A percentile compares a stretch with the other conserved stretches of the same genome.
phyloP scores from a whole-genome alignment of 306 rosid species.

The Geum urbanum region DNA sequence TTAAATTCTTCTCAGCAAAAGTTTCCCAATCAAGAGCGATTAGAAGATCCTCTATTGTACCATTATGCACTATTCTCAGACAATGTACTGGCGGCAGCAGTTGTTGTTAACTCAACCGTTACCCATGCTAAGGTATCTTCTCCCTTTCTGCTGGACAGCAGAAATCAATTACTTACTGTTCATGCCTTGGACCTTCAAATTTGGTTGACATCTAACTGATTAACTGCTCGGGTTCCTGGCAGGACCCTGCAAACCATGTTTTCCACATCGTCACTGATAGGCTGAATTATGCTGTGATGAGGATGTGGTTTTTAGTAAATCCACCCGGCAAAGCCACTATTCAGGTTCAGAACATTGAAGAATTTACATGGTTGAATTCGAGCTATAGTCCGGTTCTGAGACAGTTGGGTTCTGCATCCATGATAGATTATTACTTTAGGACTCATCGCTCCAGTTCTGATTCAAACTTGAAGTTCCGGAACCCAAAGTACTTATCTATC shows the following conservation, averaged over 20 bases:
- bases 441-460: slow-evolving; percentile 79
- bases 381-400: slow-evolving; percentile 96
- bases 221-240: slow-evolving; percentile 29
- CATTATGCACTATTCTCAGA: slow-evolving; percentile 94
- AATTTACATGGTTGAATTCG: slow-evolving; percentile 89
- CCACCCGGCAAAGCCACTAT: slow-evolving; percentile 78
- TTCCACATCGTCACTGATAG: slow-evolving; percentile 89
- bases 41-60: slow-evolving; percentile 67
- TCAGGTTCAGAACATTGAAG: slow-evolving; percentile 86
- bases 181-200: slow-evolving; percentile 17
- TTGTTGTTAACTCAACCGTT: slow-evolving; percentile 85
- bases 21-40: slow-evolving; percentile 71
- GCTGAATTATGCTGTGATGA: slow-evolving; percentile 95
- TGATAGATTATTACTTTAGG: slow-evolving; percentile 88
- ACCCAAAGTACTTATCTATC: slow-evolving; percentile 93
- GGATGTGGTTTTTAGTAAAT: slow-evolving; percentile 95
- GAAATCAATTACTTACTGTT: not conserved
- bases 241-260: slow-evolving; percentile 83
- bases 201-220: slow-evolving; percentile 23
- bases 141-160: slow-evolving; percentile 12
- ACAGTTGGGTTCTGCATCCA: slow-evolving; percentile 79
- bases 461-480: slow-evolving; percentile 81
- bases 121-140: slow-evolving; percentile 61
- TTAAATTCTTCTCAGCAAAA: slow-evolving; percentile 67
- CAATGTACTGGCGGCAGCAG: slow-evolving; percentile 85